Percentiles rank a stretch among this genome's conserved stretches.
These are phyloP conservation scores for Zymoseptoria ardabiliae DNA, from an alignment of 2,329 filamentous ascomycete species.

Conservation along the genomic window DNA sequence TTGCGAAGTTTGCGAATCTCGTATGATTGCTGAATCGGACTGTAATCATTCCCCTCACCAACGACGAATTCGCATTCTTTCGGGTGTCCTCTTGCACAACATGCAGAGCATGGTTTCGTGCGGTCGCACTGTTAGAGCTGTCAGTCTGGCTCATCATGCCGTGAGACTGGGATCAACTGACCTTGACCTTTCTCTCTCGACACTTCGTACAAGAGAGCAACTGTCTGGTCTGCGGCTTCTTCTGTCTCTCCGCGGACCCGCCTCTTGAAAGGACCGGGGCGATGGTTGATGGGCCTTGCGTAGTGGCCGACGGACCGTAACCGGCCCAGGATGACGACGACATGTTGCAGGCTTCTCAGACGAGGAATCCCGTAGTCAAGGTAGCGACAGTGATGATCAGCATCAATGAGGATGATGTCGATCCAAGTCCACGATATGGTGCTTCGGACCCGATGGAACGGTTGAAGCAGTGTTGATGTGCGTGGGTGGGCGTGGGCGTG, in stretches of 20 bases:
- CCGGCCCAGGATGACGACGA: constrained; percentile 24
- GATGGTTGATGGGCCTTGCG: constrained; percentile 12
- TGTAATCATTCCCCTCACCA: constrained; percentile 40
- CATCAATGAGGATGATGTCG: not conserved
- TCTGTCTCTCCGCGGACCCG: constrained; percentile 28
- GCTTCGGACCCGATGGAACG: constrained; percentile 4
- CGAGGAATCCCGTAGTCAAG: not conserved
- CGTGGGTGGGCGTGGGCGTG: not conserved
- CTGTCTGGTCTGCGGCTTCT: constrained; percentile 37
- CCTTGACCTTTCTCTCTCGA: constrained; percentile 44
- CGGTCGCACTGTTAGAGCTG: constrained; percentile 36
- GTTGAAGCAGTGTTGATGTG: not conserved
- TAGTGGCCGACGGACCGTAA: constrained; percentile 19
- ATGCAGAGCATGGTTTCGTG: constrained; percentile 43
- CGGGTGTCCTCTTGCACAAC: constrained; percentile 41
- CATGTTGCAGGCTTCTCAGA: constrained; percentile 10
- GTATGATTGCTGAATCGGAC: constrained; percentile 41
- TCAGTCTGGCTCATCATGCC: not conserved
- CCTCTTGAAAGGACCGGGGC: constrained; percentile 3
- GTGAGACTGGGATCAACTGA: constrained; percentile 17
- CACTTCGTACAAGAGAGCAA: constrained; percentile 44
- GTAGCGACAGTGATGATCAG: not conserved
- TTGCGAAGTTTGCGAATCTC: constrained; percentile 40
- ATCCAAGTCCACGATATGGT: constrained; percentile 2
- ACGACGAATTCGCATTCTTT: constrained; percentile 42